Evolutionary conservation across 1,284 basidiomycete genomes (phyloP), one percentile per base, ranked within the genome.

Genomic region (Austroboletus olivaceoglutinosus): DNA sequence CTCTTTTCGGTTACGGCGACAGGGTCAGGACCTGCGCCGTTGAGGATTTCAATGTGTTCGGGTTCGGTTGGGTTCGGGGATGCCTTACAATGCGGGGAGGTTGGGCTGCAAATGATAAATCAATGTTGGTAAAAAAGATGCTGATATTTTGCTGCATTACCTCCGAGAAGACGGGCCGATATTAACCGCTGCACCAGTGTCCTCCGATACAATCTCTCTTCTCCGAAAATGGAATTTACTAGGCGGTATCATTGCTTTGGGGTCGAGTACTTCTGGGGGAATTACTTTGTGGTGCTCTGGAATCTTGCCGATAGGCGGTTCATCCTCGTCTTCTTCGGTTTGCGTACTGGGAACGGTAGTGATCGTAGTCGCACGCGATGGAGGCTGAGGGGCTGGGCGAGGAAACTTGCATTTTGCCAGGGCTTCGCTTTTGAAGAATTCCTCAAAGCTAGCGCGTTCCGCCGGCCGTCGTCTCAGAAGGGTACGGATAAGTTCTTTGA

Each of bases 401-500:
- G 84, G 82, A 59, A 88, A 87, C 71, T 89, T 91, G 39, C 82
- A 86, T 55, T 85, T 89, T n/a, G 82, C 85, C 64, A 93, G 77
- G 8, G 91, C 91, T n/a, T 77, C 79, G 56, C 85, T 88, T 38
- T 76, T 76, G 65, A 99, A 99, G 71, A 98, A 98, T 43, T 94
- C 91, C 12, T 96, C 91, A 62, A 96, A 99, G 54, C 80, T 86
- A 47, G 93, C 87, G 4, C 97, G 81, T 65, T 98, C 89, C 0
- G 80, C 80, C 0, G 96, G 93, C 38, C 88, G 82, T 31, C 91
- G 85, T 68, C 89, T 94, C 40, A 99, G 76, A 40, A 99, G 73
- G 19, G 75, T 71, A 4, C 93, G 82, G 39, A 99, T 93, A 45
- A 99, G 83, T 29, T 80, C 78, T 74, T 99, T 98, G 69, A 99